Conservation (phyloP, 495 filamentous ascomycete species). For the Aspergillus hancockii region DNA sequence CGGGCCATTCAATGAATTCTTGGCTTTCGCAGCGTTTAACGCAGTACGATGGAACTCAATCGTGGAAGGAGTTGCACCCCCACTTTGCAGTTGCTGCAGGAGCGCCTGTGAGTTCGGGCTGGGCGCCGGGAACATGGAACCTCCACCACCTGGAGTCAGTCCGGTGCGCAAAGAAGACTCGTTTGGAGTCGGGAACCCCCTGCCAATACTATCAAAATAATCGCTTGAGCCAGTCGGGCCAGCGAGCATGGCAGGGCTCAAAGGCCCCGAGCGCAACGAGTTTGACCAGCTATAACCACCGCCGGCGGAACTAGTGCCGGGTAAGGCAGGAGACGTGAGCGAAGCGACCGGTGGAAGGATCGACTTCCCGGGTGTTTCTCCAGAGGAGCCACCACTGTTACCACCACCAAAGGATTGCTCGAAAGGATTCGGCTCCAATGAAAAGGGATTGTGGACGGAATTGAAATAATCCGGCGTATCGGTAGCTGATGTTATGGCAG, state of each 20-base stretch:
- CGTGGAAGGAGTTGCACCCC: conserved; percentile 83
- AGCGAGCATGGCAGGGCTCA: conserved; percentile 97
- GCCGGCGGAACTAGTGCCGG: conserved; percentile 63
- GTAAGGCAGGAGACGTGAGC: conserved; percentile 86
- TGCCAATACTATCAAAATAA: conserved; percentile 78
- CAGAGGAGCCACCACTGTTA: conserved; percentile 43
- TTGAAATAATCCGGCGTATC: conserved; percentile 81
- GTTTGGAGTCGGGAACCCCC: conserved; percentile 94
- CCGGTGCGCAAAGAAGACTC: conserved; percentile 92
- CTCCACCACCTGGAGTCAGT: conserved; percentile 90
- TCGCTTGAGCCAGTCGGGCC: conserved; percentile 77
- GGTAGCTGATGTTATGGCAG: conserved; percentile 53
- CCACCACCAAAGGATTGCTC: conserved; percentile 81
- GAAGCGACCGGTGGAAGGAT: conserved; percentile 89
- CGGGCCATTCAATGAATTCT: conserved; percentile 45
- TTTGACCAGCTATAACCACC: conserved; percentile 76
- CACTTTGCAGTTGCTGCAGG: conserved; percentile 75
- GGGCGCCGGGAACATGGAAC: conserved; percentile 94
- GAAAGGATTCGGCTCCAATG: conserved; percentile 92
- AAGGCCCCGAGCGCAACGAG: conserved; percentile 84
- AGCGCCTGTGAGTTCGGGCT: conserved; percentile 84
- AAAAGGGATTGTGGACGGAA: conserved; percentile 62
- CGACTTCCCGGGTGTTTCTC: conserved; percentile 85
- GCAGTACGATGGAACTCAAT: conserved; percentile 95
- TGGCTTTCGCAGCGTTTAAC: conserved; percentile 69